Conservation (phyloP, 1,284 basidiomycete species). For the Ceratobasidium sp. region DNA sequence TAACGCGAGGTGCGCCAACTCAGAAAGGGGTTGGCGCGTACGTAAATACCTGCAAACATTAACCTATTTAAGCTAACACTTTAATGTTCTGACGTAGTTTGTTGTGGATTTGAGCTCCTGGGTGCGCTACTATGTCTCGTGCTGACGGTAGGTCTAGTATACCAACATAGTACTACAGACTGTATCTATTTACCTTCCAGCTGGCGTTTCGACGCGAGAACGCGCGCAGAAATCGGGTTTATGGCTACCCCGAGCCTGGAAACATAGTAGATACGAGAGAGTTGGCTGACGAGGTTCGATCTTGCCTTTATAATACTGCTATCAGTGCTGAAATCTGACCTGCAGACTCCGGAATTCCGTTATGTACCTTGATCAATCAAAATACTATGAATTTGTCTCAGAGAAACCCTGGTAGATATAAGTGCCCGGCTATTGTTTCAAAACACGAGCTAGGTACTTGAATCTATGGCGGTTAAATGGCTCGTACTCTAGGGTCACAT, state of each 20-base stretch:
- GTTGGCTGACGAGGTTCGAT: conserved; percentile 38
- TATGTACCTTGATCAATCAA: conserved; percentile 10
- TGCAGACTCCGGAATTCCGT: conserved; percentile 30
- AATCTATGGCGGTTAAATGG: too few species aligned
- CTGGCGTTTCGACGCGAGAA: conserved; percentile 35
- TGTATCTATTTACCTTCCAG: not conserved
- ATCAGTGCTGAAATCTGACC: not conserved
- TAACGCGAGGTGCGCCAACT: not conserved
- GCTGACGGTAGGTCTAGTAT: conserved; percentile 20
- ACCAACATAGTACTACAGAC: not conserved
- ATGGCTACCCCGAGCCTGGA: conserved; percentile 19
- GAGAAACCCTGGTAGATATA: not conserved
- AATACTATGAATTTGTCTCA: not conserved
- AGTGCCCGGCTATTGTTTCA: too few species aligned
- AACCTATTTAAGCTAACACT: not conserved
- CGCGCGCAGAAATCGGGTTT: conserved; percentile 25
- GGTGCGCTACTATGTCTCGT: conserved; percentile 27
- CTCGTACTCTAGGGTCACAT: too few species aligned
- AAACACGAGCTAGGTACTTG: too few species aligned
- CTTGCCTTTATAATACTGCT: too few species aligned
- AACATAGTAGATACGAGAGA: conserved; percentile 30
- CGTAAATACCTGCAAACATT: not conserved
- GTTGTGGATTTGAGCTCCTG: conserved; percentile 37
- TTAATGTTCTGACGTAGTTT: not conserved
- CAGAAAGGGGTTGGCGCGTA: conserved; percentile 40